Evolutionary conservation across 768 basidiomycete genomes (phyloP).

Genomic region (Chalciporus pseudorubinellus): DNA sequence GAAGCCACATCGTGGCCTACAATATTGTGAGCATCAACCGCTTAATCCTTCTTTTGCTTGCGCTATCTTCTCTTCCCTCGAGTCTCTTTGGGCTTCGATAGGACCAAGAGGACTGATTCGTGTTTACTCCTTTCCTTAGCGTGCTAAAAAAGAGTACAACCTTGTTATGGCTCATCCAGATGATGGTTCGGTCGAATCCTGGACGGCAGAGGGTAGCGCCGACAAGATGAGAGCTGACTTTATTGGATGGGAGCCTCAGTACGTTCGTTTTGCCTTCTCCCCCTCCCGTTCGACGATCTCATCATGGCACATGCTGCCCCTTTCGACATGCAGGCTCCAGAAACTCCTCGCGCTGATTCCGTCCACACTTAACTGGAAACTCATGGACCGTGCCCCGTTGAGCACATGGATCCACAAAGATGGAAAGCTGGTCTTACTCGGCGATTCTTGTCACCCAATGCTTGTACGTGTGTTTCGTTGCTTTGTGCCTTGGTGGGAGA

Average conservation of each 20-base stretch:
- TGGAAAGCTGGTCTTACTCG: slow-evolving; percentile 45
- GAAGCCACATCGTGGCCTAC: slow-evolving; percentile 45
- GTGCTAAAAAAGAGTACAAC: slow-evolving; percentile 43
- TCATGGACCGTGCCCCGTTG: slow-evolving; percentile 49
- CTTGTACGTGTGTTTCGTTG: slow-evolving; percentile 27
- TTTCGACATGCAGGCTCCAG: slow-evolving; percentile 40
- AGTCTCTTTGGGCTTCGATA: too few relatives aligned
- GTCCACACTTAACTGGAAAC: slow-evolving; percentile 44
- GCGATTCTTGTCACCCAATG: slow-evolving; percentile 60
- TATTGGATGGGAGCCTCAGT: slow-evolving; percentile 50
- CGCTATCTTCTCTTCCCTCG: neutral
- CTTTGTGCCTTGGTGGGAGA: neutral
- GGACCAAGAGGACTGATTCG: neutral
- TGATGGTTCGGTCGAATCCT: slow-evolving; percentile 41
- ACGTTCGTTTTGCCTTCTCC: slow-evolving; percentile 7
- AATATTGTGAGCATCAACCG: slow-evolving; percentile 32
- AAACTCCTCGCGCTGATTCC: slow-evolving; percentile 48
- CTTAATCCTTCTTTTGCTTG: too few relatives aligned
- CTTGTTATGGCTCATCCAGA: slow-evolving; percentile 45
- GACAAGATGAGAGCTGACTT: slow-evolving; percentile 49
- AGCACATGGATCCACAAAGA: slow-evolving; percentile 46
- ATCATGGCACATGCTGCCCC: too few relatives aligned
- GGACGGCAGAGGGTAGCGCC: slow-evolving; percentile 40
- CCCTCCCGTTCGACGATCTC: neutral
- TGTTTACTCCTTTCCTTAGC: slow-evolving; percentile 9